Evolutionary conservation across 108 stramenopile genomes (phyloP).

Genomic region (Skeletonema grethae): DNA sequence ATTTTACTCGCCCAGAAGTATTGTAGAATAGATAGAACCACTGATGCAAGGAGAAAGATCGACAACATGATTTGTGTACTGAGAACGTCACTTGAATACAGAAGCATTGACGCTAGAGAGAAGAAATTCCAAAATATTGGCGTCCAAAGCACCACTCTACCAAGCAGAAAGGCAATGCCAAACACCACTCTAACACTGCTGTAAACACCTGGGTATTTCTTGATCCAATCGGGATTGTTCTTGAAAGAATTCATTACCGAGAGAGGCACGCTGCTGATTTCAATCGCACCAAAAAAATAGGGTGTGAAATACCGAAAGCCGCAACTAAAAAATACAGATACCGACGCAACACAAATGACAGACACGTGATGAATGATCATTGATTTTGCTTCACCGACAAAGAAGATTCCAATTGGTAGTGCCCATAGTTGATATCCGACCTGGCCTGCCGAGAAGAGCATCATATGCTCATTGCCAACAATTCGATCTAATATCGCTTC

Average conservation of each 20-base stretch:
- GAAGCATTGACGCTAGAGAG: conserved; percentile 23
- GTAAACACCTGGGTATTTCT: conserved; percentile 43
- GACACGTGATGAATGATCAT: conserved; percentile 79
- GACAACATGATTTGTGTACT: conserved; percentile 20
- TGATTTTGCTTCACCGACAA: conserved; percentile 52
- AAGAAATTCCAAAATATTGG: conserved; percentile 38
- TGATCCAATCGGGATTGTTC: conserved; percentile 51
- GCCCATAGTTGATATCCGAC: conserved; percentile 80
- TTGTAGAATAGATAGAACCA: conserved; percentile 40
- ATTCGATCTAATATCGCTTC: conserved; percentile 42
- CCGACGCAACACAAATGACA: conserved; percentile 51
- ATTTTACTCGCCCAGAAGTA: conserved; percentile 52
- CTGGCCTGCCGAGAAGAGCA: conserved; percentile 59
- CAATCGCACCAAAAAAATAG: conserved; percentile 66
- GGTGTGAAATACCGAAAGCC: conserved; percentile 71
- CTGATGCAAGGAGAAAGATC: conserved; percentile 12
- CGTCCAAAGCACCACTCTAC: conserved; percentile 44
- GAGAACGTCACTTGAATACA: conserved; percentile 9
- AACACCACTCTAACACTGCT: conserved; percentile 25
- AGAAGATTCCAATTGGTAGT: conserved; percentile 58
- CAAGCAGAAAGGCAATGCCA: conserved; percentile 36
- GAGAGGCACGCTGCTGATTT: conserved; percentile 62
- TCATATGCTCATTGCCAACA: conserved; percentile 34
- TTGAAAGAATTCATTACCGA: conserved; percentile 75
- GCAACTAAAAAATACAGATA: conserved; percentile 46